Evolutionary conservation across 176 grass and related monocot species (phyloP), one percentile per base, ranked within the genome.

Genomic region (Eremochloa ophiuroides): DNA sequence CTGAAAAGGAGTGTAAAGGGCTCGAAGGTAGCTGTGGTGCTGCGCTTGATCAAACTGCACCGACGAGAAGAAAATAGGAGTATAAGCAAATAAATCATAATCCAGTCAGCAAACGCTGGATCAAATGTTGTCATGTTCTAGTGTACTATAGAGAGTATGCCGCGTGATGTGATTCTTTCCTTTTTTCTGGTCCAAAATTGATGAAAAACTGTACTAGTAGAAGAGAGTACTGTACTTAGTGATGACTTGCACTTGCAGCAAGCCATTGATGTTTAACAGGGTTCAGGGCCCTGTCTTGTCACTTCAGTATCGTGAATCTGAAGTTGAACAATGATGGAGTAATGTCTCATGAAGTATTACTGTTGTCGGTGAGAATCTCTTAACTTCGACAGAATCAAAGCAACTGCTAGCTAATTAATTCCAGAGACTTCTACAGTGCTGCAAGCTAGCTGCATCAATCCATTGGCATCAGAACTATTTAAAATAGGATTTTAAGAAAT

Each of bases 321-420:
- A 50, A 47, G 1, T 31, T 1, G 16, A 55, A 79, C 62, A 47
- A 1, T 20, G 11, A n/a, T 66, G 41, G 27, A 18, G 62, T 79
- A 23, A 33, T 35, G 76, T 66, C 48, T 16, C 30, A 79, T 9
- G 18, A 14, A 37, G 59, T 47, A 8, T 25, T 1, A 14, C 53
- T 58, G 53, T 56, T n/a, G 20, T 20, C 8, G 25, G 30, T 44
- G 44, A 22, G 62, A 80, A 80, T 80, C 44, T 80, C 46, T 66
- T 42, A 44, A 66, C 23, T 40, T 25, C n/a, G 42, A 16, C 77
- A 37, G 42, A 37, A 79, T 43, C 77, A 31, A 53, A 51, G 43
- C 62, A 79, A 53, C 62, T 35, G 62, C 61, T 48, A 79, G 62
- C 76, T 27, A 68, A 66, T 79, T 35, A 51, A 66, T 23, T 68